These are phyloP conservation scores for Leccinellum rugosiceps DNA, from an alignment of 768 basidiomycete species.

Conservation along the genomic window DNA sequence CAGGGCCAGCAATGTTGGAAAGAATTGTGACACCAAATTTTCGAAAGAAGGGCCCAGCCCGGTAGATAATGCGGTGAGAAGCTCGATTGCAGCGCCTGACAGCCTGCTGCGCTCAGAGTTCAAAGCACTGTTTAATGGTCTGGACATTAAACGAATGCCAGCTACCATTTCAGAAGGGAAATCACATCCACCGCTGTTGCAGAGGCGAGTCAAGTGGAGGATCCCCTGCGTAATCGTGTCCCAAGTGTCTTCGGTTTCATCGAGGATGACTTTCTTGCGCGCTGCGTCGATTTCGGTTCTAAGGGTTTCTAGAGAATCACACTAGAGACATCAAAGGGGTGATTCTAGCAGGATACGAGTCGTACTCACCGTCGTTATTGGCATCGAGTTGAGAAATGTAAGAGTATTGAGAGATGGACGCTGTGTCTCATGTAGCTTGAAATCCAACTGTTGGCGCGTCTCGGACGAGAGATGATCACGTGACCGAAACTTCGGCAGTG, in stretches of 20 bases:
- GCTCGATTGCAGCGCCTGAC: conserved; percentile 63
- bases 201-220: conserved; percentile 43
- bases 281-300: conserved; percentile 41
- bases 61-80: conserved; percentile 51
- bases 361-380: conserved; percentile 27
- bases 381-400: conserved; percentile 18
- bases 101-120: conserved; percentile 73
- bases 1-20: conserved; percentile 64
- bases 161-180: conserved; percentile 49
- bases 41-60: conserved; percentile 64
- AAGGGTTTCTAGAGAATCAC: conserved; percentile 28
- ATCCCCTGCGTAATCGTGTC: conserved; percentile 58
- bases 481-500: conserved; percentile 22
- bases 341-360: background rate
- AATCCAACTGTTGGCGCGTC: conserved; percentile 19
- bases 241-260: conserved; percentile 82
- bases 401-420: background rate
- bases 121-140: conserved; percentile 56
- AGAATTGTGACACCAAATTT: conserved; percentile 58
- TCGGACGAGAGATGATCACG: conserved; percentile 22
- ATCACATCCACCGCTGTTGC: conserved; percentile 51
- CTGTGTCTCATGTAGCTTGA: conserved; percentile 15
- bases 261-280: conserved; percentile 39
- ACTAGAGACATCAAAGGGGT: conserved; percentile 25
- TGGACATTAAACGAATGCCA: conserved; percentile 48